phyloP scores from a whole-genome alignment of 768 basidiomycete genomes.

The Sarcodon sp. region DNA sequence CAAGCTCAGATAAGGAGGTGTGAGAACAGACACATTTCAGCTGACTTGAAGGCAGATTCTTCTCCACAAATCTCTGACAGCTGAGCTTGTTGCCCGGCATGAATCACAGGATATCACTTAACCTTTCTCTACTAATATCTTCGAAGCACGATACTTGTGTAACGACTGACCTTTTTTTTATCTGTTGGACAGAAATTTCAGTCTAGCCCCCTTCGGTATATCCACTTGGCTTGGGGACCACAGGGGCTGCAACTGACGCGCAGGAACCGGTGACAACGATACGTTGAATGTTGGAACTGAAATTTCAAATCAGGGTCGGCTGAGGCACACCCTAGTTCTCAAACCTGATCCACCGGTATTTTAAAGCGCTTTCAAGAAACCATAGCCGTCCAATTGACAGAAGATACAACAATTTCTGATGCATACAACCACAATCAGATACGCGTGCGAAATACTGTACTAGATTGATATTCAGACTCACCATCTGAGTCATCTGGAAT shows the following conservation, averaged over 20 bases:
- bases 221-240: conserved; percentile 6
- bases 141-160: conserved; percentile 18
- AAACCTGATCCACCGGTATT: conserved; percentile 5
- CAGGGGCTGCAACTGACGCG: conserved; percentile 27
- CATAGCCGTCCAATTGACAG: conserved; percentile 58
- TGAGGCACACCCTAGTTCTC: not conserved
- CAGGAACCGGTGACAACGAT: conserved; percentile 50
- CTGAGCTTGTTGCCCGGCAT: not conserved
- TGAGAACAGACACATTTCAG: conserved; percentile 1
- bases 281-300: conserved; percentile 31
- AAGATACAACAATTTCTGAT: conserved; percentile 53
- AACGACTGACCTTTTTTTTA: conserved; percentile 14
- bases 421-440: not conserved
- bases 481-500: conserved; percentile 27
- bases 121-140: conserved; percentile 20
- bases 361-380: conserved; percentile 45
- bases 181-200: conserved; percentile 12
- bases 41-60: conserved; percentile 26
- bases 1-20: conserved; percentile 2
- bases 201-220: conserved; percentile 43
- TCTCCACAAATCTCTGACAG: not conserved
- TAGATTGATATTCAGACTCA: conserved; percentile 2
- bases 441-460: not conserved
- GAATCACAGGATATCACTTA: not conserved
- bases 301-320: too few species aligned